Base-by-base conservation (phyloP, 148 eudicot genomes). In the Diospyros kaki region DNA sequence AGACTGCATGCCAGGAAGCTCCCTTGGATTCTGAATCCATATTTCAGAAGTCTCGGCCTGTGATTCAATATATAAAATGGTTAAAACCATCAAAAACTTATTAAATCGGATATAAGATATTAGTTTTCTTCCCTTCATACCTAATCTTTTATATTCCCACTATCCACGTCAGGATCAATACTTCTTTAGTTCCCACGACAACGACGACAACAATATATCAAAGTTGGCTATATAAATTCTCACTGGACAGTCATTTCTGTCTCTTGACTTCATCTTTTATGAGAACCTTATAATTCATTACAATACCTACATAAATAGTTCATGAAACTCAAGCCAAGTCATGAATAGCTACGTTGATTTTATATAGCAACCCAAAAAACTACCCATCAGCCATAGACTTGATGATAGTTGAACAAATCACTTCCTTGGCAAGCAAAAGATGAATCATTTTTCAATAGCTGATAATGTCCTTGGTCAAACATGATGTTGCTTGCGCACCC, bases 31-130 rank as follows among this genome's bases (percentile, higher is more conserved):
- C 80, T 76, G 87, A 60, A 94, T 83, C 97, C 96, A 87, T 63
- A 92, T 78, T 77, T 87, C 98, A 59, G 98, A 85, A 53, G 92
- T 83, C 78, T 94, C 94, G 0, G 86, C 94, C 98, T 90, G 89
- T 74, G 44, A 70, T 15, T n/a, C 42, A 44, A 54, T 56, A 70
- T 1, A 44, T 6, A 54, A 65, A 28, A 69, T 15, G 58, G 42
- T 10, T 46, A 46, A 40, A 53, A 1, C 28, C 2, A 45, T 28
- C 13, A 6, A 8, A 46, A 14, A 4, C 41, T 14, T 42, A 42
- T 13, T 56, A 42, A 45, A 44, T 4, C 17, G 1, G 5, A 28
- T 28, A 28, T 28, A 28, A 28, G 28, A 28, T 28, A 28, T 28
- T 28, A 28, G 28, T 28, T 28, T 28, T 28, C 28, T 28, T 28